Conservation (phyloP, 305 asterid species). For the Petunia hybrid region DNA sequence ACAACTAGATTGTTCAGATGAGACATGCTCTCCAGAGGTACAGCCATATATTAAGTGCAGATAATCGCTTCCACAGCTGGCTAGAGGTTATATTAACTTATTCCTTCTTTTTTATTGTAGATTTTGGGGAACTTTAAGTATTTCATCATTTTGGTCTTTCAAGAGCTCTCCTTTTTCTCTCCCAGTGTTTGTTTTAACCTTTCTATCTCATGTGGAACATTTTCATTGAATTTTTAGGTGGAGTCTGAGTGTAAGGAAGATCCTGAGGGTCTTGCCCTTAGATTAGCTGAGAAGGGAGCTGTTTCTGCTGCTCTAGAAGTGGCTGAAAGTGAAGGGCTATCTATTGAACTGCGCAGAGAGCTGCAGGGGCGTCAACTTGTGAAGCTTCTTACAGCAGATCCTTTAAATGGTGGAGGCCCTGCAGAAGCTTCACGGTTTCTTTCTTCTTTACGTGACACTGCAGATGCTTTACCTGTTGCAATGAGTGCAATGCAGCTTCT, state of each 20-base stretch:
- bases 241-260: conserved; percentile 94
- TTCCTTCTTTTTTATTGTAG: conserved; percentile 33
- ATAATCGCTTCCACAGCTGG: conserved; percentile 90
- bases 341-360: conserved; percentile 95
- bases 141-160: background rate
- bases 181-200: conserved; percentile 9
- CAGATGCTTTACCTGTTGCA: conserved; percentile 98
- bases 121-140: conserved; percentile 5
- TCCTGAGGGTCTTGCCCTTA: conserved; percentile 98
- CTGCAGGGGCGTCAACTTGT: conserved; percentile 99
- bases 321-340: conserved; percentile 95
- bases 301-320: conserved; percentile 97
- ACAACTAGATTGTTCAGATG: conserved; percentile 75
- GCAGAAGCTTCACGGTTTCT: conserved; percentile 99
- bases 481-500: conserved; percentile 99
- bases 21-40: conserved; percentile 88
- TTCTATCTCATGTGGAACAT: conserved; percentile 33
- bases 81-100: conserved; percentile 70
- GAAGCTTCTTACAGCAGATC: conserved; percentile 96
- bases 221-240: conserved; percentile 58
- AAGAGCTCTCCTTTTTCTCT: conserved; percentile 19
- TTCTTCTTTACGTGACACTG: conserved; percentile 88
- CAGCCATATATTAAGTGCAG: conserved; percentile 93
- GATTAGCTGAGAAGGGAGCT: conserved; percentile 97
- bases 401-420: conserved; percentile 97